These are phyloP conservation scores for Trapa incisa DNA, from an alignment of 345 rosid genomes.

Conservation along the genomic window DNA sequence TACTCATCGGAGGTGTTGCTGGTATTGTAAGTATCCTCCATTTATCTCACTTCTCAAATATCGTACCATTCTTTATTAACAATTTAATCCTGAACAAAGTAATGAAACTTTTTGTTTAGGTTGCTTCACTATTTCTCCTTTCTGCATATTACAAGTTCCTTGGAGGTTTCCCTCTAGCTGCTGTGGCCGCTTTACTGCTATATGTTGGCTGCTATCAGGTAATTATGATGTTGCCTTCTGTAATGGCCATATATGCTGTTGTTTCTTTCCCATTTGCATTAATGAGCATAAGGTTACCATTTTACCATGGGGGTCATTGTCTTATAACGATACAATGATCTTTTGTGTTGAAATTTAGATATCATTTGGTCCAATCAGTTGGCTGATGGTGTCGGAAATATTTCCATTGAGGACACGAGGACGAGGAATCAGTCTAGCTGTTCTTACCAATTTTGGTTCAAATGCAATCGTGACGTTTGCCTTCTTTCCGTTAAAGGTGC, in stretches of 20 bases:
- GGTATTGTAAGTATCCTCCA: too few relatives aligned
- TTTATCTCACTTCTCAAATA: too few relatives aligned
- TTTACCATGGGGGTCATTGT: not conserved
- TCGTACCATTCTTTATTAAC: conserved; percentile 31
- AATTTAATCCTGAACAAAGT: too few relatives aligned
- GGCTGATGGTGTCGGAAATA: conserved; percentile 97
- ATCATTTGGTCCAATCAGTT: conserved; percentile 97
- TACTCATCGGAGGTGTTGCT: too few relatives aligned
- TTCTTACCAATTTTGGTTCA: conserved; percentile 86
- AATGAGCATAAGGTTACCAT: not conserved
- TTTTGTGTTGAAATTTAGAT: conserved; percentile 31
- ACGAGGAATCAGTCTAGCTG: conserved; percentile 83
- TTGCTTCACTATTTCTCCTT: too few relatives aligned
- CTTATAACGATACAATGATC: not conserved
- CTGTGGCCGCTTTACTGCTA: conserved; percentile 77
- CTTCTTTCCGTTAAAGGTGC: conserved; percentile 81
- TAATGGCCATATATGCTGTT: not conserved
- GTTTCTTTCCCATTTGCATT: not conserved
- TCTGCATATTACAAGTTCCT: conserved; percentile 7
- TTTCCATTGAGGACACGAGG: conserved; percentile 87
- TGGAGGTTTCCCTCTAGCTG: conserved; percentile 64
- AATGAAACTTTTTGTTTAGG: too few relatives aligned
- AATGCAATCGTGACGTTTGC: conserved; percentile 96
- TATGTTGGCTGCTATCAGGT: conserved; percentile 87
- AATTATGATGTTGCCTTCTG: conserved; percentile 13